Conservation (phyloP, 768 basidiomycete genomes). For the Tricholoma bakamatsutake region DNA sequence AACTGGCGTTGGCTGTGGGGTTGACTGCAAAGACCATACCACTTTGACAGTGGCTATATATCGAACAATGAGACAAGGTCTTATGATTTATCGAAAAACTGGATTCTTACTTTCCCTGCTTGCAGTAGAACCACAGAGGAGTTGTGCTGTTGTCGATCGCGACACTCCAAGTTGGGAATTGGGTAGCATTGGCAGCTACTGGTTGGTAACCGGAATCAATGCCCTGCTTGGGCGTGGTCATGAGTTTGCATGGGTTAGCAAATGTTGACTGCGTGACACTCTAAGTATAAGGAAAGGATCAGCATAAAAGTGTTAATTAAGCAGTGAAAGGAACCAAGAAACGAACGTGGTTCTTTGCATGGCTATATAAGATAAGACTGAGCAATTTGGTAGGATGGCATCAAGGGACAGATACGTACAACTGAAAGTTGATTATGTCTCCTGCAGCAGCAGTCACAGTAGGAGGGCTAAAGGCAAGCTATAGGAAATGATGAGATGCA, state of each 20-base stretch:
- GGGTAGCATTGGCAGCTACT: conserved; percentile 25
- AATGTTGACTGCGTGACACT: conserved; percentile 60
- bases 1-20: conserved; percentile 40
- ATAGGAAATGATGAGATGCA: background rate
- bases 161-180: conserved; percentile 39
- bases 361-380: conserved; percentile 18
- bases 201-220: conserved; percentile 49
- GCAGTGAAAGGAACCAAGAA: background rate
- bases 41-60: conserved; percentile 37
- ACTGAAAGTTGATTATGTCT: conserved; percentile 49
- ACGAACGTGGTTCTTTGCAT: conserved; percentile 36
- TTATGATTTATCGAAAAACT: background rate
- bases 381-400: background rate
- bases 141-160: conserved; percentile 37
- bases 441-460: conserved; percentile 35
- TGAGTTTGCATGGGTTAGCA: conserved; percentile 40
- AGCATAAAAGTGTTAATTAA: background rate
- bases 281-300: conserved; percentile 19
- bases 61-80: background rate
- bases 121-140: conserved; percentile 62
- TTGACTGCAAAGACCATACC: conserved; percentile 66
- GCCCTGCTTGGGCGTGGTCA: conserved; percentile 30
- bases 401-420: conserved; percentile 27
- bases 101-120: conserved; percentile 28
- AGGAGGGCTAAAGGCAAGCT: conserved; percentile 35